These are phyloP conservation scores for Ustilago shanxiensis DNA, from an alignment of 1,284 basidiomycete genomes.

Conservation along the genomic window DNA sequence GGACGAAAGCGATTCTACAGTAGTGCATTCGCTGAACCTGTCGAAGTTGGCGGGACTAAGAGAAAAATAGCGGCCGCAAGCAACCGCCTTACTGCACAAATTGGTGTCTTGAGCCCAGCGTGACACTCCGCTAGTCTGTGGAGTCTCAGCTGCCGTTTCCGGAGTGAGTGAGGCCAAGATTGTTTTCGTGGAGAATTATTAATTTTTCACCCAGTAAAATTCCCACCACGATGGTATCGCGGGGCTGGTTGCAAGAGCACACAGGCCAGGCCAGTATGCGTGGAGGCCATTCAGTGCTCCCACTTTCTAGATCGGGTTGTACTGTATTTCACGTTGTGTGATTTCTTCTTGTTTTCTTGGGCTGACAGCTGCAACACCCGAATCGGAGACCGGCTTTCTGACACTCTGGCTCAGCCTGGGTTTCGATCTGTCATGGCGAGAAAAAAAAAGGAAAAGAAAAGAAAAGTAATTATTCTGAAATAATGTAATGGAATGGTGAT, in stretches of 20 bases:
- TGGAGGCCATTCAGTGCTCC: no score
- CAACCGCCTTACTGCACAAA: neutral
- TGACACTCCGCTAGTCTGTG: constrained; percentile 1
- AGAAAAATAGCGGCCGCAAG: neutral
- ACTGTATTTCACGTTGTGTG: neutral
- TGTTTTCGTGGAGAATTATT: neutral
- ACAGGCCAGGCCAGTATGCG: no score
- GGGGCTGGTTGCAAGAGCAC: neutral
- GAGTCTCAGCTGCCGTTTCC: constrained; percentile 3
- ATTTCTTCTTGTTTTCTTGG: neutral
- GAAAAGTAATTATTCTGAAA: neutral
- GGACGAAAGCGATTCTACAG: neutral
- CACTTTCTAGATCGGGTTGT: neutral
- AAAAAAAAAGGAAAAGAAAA: neutral
- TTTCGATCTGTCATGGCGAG: neutral
- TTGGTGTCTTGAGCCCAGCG: neutral
- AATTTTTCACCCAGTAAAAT: no score
- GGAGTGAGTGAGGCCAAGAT: neutral
- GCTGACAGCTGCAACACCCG: neutral
- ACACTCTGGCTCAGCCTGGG: neutral
- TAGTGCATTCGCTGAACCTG: no score
- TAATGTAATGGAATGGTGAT: no score
- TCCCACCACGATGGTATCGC: neutral
- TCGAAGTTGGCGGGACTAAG: no score
- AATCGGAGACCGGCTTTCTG: neutral